These are phyloP conservation scores for Clathrospora elynae DNA, from an alignment of 2,329 filamentous ascomycete genomes.

Conservation along the genomic window DNA sequence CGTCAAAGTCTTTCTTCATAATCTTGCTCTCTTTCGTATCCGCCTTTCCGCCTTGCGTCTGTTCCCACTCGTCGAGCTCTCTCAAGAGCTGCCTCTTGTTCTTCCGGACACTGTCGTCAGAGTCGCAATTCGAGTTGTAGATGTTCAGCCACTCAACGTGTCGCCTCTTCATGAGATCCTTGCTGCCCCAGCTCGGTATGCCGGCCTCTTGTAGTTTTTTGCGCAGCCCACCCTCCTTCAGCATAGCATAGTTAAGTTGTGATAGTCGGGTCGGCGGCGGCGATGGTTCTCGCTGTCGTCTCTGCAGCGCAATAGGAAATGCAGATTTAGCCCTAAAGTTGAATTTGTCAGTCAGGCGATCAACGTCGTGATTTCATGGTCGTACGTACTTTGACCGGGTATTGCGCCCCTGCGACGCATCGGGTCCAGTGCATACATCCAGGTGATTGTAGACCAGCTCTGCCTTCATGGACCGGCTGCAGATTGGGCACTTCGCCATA, in stretches of 20 bases:
- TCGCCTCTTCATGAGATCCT: conserved; percentile 72
- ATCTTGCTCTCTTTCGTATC: conserved; percentile 55
- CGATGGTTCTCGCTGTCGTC: conserved; percentile 48
- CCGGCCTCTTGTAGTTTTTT: conserved; percentile 84
- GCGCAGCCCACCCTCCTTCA: conserved; percentile 77
- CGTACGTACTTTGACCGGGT: conserved; percentile 39
- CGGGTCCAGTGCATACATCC: conserved; percentile 64
- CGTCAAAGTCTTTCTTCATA: conserved; percentile 89
- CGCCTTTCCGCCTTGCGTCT: conserved; percentile 69
- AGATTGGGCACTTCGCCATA: conserved; percentile 83
- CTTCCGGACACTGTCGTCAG: conserved; percentile 65
- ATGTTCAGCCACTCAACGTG: conserved; percentile 94
- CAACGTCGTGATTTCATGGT: not conserved
- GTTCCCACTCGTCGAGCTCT: conserved; percentile 86
- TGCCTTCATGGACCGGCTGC: conserved; percentile 77
- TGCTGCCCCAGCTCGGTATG: conserved; percentile 71
- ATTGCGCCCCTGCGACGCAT: conserved; percentile 33
- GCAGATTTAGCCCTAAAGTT: conserved; percentile 26
- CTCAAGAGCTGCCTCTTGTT: conserved; percentile 71
- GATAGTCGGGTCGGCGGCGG: conserved; percentile 59
- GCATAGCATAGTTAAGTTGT: conserved; percentile 80
- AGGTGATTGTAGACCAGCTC: conserved; percentile 79
- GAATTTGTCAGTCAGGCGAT: conserved; percentile 12
- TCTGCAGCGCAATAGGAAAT: conserved; percentile 30
- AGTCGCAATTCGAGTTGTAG: conserved; percentile 97